Evolutionary conservation across 768 basidiomycete genomes (phyloP).

Genomic region (Saitozyma sp.): DNA sequence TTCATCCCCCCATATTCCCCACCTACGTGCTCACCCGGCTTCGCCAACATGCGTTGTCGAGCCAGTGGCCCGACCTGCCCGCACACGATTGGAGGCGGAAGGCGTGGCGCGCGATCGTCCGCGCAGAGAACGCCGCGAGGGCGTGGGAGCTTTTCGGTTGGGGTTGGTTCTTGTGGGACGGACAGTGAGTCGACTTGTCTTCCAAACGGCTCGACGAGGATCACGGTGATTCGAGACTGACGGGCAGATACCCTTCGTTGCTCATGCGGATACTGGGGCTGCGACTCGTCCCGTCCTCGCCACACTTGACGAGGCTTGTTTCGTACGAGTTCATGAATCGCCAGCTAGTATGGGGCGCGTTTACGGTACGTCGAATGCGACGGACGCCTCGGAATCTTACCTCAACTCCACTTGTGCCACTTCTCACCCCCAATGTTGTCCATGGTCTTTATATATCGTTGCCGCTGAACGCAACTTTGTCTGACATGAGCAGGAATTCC

Average conservation of each 20-base stretch:
- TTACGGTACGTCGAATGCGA: slow-evolving; percentile 67
- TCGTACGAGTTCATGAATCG: slow-evolving; percentile 99
- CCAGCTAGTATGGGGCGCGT: slow-evolving; percentile 98
- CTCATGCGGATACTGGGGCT: slow-evolving; percentile 75
- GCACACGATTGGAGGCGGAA: slow-evolving; percentile 71
- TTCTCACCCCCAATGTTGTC: background rate
- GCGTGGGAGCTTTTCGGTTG: slow-evolving; percentile 72
- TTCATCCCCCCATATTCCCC: slow-evolving; percentile 65
- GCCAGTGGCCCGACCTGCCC: slow-evolving; percentile 88
- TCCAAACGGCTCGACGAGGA: too few species aligned
- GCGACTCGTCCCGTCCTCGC: slow-evolving; percentile 69
- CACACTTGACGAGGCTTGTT: slow-evolving; percentile 73
- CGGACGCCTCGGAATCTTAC: background rate
- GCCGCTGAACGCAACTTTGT: background rate
- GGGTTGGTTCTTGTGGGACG: slow-evolving; percentile 78
- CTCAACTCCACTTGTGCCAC: background rate
- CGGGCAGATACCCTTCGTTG: slow-evolving; percentile 75
- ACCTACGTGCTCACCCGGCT: slow-evolving; percentile 78
- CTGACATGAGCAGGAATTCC: slow-evolving; percentile 72
- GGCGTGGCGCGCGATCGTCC: slow-evolving; percentile 69
- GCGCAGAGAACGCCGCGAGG: slow-evolving; percentile 68
- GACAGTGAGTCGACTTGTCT: slow-evolving; percentile 74
- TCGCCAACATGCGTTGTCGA: slow-evolving; percentile 71
- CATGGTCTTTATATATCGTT: background rate
- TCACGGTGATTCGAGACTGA: background rate